Evolutionary conservation across 306 rosid species (phyloP).

Genomic region (Malus domestica): ASM211411v1 NC_041799.1:5736501-5737000

Average conservation of each 20-base stretch:
- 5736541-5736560: neutral
- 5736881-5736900: slow-evolving; percentile 2
- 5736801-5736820: slow-evolving; percentile 13
- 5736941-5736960: slow-evolving; percentile 20
- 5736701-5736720: neutral
- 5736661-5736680: neutral
- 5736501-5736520: too few species aligned
- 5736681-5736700: neutral
- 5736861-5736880: slow-evolving; percentile 14
- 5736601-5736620: neutral
- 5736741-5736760: neutral
- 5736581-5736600: too few species aligned
- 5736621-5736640: neutral
- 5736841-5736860: slow-evolving; percentile 5
- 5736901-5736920: slow-evolving; percentile 42
- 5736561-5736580: neutral
- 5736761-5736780: neutral
- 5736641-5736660: neutral
- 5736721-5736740: neutral
- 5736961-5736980: slow-evolving; percentile 16
- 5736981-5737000: slow-evolving; percentile 29
- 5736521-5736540: too few species aligned
- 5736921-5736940: slow-evolving; percentile 34
- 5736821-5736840: slow-evolving; percentile 20
- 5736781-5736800: neutral